Conservation (phyloP, 192 early-diverging fungal genomes). For the Coemansia sp. region DNA sequence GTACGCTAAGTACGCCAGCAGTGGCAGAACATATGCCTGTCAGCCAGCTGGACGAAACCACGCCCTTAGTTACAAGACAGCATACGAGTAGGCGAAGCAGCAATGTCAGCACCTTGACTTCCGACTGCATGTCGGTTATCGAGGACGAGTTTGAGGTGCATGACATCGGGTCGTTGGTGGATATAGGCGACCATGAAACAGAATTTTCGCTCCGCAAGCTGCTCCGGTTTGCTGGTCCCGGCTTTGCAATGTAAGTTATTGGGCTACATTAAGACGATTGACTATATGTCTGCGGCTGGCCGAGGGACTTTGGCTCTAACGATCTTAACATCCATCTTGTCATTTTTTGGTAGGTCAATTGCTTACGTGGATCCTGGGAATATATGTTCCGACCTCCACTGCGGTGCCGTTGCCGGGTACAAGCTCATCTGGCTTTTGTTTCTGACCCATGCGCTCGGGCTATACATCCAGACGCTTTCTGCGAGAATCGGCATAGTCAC, state of each 20-base stretch:
- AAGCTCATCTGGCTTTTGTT: constrained; percentile 69
- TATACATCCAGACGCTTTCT: constrained; percentile 65
- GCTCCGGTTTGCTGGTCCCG: constrained; percentile 67
- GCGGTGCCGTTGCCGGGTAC: constrained; percentile 68
- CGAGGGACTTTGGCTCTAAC: neutral
- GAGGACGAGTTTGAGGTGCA: constrained; percentile 50
- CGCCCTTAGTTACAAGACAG: constrained; percentile 3
- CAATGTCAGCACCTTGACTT: constrained; percentile 1
- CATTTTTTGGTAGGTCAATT: constrained; percentile 52
- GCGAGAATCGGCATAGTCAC: constrained; percentile 68
- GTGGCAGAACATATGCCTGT: neutral
- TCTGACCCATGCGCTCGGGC: constrained; percentile 64
- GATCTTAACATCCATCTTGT: neutral
- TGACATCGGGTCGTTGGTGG: constrained; percentile 46
- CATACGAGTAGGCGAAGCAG: constrained; percentile 1
- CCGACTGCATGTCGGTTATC: constrained; percentile 4
- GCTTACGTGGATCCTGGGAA: constrained; percentile 75
- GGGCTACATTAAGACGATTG: neutral
- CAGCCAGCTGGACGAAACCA: constrained; percentile 5
- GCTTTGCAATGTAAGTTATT: constrained; percentile 55
- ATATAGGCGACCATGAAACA: constrained; percentile 55
- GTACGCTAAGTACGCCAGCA: neutral
- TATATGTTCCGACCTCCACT: constrained; percentile 71
- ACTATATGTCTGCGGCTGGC: neutral
- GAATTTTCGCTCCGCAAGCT: constrained; percentile 65